Evolutionary conservation across 768 basidiomycete genomes (phyloP).

Genomic region (Sistotremastrum suecicum): DNA sequence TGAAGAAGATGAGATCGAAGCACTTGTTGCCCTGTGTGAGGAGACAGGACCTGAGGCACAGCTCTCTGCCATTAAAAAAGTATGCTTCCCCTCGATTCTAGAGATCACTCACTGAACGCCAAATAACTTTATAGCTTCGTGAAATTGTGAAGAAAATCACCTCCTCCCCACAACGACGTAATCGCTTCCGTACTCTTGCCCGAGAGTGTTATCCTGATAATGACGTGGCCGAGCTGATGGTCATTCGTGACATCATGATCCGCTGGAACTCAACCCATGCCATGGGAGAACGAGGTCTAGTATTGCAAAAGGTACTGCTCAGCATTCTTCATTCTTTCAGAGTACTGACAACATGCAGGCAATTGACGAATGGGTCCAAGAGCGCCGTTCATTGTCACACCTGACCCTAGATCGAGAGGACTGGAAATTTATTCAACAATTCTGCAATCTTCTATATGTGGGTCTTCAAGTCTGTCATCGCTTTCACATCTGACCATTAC

Average conservation of each 20-base stretch:
- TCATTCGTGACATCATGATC: slow-evolving; percentile 19
- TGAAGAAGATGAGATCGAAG: slow-evolving; percentile 9
- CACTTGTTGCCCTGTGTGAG: too few relatives aligned
- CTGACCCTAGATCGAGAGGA: slow-evolving; percentile 8
- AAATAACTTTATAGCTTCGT: slow-evolving; percentile 13
- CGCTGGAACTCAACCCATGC: slow-evolving; percentile 24
- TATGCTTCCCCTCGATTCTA: not conserved
- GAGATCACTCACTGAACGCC: too few relatives aligned
- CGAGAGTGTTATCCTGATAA: slow-evolving; percentile 4
- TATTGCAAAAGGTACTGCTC: slow-evolving; percentile 13
- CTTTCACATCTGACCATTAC: not conserved
- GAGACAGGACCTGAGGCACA: not conserved
- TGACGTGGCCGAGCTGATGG: slow-evolving; percentile 12
- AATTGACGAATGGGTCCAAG: slow-evolving; percentile 19
- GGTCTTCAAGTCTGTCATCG: too few relatives aligned
- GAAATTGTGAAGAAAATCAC: slow-evolving; percentile 18
- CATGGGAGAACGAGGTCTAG: slow-evolving; percentile 17
- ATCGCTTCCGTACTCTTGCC: slow-evolving; percentile 11
- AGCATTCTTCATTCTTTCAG: not conserved
- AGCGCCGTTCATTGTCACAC: slow-evolving; percentile 6
- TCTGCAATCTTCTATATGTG: slow-evolving; percentile 2
- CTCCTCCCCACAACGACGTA: slow-evolving; percentile 18
- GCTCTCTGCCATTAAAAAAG: slow-evolving; percentile 10
- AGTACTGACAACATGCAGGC: too few relatives aligned
- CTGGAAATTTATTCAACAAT: slow-evolving; percentile 1